These are phyloP conservation scores for Paraphaeosphaeria minitans DNA, from an alignment of 2,329 filamentous ascomycete species.

Conservation along the genomic window DNA sequence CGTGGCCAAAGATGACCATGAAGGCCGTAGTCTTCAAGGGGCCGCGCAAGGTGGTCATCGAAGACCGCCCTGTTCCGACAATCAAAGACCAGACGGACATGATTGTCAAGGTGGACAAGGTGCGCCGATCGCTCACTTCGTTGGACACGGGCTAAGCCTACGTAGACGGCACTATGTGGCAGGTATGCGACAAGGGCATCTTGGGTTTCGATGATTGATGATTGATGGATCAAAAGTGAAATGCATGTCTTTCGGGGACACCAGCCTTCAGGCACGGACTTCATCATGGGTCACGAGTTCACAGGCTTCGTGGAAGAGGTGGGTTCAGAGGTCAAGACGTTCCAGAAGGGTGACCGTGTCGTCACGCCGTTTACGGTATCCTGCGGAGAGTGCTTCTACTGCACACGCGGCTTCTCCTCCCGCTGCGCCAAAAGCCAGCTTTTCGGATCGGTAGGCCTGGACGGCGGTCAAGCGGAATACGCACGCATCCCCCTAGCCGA, in stretches of 20 bases:
- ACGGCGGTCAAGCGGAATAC: slow-evolving; percentile 83
- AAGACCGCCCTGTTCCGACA: slow-evolving; percentile 78
- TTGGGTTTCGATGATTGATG: too few species aligned
- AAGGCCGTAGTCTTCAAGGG: slow-evolving; percentile 88
- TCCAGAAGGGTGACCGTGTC: slow-evolving; percentile 76
- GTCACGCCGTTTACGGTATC: slow-evolving; percentile 77
- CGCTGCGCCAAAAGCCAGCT: slow-evolving; percentile 73
- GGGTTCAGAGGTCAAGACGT: slow-evolving; percentile 69
- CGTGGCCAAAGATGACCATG: slow-evolving; percentile 67
- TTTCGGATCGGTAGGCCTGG: slow-evolving; percentile 71
- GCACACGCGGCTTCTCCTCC: slow-evolving; percentile 74
- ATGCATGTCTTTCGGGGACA: slow-evolving; percentile 86
- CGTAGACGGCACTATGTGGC: slow-evolving; percentile 77
- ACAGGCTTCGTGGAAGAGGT: slow-evolving; percentile 73
- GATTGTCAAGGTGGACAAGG: slow-evolving; percentile 78
- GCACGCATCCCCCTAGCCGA: slow-evolving; percentile 76
- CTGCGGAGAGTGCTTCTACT: slow-evolving; percentile 79
- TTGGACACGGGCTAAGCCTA: slow-evolving; percentile 3
- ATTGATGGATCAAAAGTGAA: slow-evolving; percentile 60
- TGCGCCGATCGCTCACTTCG: slow-evolving; percentile 8
- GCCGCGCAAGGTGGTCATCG: slow-evolving; percentile 73
- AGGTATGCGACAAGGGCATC: slow-evolving; percentile 62
- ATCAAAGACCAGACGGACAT: slow-evolving; percentile 75
- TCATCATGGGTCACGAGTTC: slow-evolving; percentile 85
- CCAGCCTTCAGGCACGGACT: slow-evolving; percentile 68